A percentile compares a stretch with the other conserved stretches of the same genome.
phyloP scores from a whole-genome alignment of 192 early-diverging fungal species.

The Allomyces arbusculus region DNA sequence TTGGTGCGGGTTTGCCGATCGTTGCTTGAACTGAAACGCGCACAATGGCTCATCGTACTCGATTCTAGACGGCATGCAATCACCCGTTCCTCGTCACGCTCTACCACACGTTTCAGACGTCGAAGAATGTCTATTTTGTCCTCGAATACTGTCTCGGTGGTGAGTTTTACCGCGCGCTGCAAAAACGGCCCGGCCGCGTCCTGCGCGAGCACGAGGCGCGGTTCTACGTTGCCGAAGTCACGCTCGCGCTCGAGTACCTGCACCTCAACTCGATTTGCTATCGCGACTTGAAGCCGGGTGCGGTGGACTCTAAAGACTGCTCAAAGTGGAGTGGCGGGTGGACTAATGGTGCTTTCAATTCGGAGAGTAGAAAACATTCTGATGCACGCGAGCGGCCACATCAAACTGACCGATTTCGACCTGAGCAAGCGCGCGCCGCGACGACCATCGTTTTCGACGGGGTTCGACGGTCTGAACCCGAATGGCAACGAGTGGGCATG shows the following conservation, averaged over 20 bases:
- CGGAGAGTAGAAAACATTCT: slow-evolving; percentile 40
- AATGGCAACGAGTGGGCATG: no score
- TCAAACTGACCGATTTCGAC: slow-evolving; percentile 98
- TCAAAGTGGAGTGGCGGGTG: no score
- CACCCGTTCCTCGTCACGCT: slow-evolving; percentile 77
- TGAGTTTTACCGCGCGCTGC: slow-evolving; percentile 76
- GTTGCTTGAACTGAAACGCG: no score
- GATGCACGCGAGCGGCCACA: slow-evolving; percentile 85
- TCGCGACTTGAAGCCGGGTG: slow-evolving; percentile 94
- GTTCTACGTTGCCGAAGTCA: slow-evolving; percentile 96
- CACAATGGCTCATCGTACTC: no score
- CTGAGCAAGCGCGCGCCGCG: slow-evolving; percentile 71
- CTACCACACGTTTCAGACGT: slow-evolving; percentile 75
- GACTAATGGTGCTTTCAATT: no score
- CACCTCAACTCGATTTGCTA: slow-evolving; percentile 94
- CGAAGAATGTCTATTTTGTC: slow-evolving; percentile 67
- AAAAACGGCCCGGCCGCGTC: slow-evolving; percentile 70
- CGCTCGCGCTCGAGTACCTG: slow-evolving; percentile 82
- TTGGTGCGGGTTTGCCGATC: slow-evolving; percentile 15
- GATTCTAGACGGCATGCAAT: slow-evolving; percentile 41
- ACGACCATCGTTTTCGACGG: no score
- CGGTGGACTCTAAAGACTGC: slow-evolving; percentile 10
- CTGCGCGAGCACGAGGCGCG: slow-evolving; percentile 72
- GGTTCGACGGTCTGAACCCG: no score
- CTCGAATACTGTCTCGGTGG: slow-evolving; percentile 79